Evolutionary conservation across 1,284 basidiomycete species (phyloP).

Genomic region (Heterobasidion occidentale): DNA sequence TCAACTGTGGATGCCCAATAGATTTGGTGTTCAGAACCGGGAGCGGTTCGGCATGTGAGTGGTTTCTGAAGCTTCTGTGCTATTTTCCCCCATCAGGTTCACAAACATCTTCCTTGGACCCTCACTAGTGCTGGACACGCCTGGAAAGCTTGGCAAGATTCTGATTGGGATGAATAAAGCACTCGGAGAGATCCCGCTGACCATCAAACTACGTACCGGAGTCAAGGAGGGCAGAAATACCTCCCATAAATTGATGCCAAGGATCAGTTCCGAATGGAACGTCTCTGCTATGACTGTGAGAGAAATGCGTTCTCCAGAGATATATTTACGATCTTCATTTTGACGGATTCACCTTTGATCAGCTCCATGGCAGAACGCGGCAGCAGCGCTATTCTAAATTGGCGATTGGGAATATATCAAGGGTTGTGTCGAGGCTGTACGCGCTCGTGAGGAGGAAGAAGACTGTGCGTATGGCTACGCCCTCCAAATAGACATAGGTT

Average conservation of each 20-base stretch:
- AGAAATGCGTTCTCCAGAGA: background rate
- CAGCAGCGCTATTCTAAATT: conserved; percentile 87
- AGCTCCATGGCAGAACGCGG: conserved; percentile 90
- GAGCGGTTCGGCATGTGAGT: conserved; percentile 79
- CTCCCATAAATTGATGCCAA: conserved; percentile 89
- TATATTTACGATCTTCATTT: background rate
- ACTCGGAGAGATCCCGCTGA: conserved; percentile 90
- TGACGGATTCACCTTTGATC: background rate
- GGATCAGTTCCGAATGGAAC: conserved; percentile 74
- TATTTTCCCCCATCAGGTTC: background rate
- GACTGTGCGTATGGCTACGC: conserved; percentile 41
- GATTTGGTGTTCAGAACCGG: conserved; percentile 92
- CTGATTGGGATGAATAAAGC: conserved; percentile 89
- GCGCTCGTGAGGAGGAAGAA: conserved; percentile 70
- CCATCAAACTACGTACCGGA: conserved; percentile 90
- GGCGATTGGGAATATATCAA: conserved; percentile 89
- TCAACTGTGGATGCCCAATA: conserved; percentile 97
- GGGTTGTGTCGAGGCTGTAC: conserved; percentile 79
- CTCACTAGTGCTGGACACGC: conserved; percentile 69
- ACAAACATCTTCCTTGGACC: background rate
- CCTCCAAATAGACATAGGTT: conserved; percentile 5
- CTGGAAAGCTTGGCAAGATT: conserved; percentile 80
- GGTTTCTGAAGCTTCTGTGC: background rate
- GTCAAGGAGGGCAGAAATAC: conserved; percentile 82
- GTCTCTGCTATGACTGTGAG: conserved; percentile 75